Percentiles rank a stretch among this genome's conserved stretches.
Conservation (phyloP, 768 basidiomycete species). For the Termitomyces sp. region DNA sequence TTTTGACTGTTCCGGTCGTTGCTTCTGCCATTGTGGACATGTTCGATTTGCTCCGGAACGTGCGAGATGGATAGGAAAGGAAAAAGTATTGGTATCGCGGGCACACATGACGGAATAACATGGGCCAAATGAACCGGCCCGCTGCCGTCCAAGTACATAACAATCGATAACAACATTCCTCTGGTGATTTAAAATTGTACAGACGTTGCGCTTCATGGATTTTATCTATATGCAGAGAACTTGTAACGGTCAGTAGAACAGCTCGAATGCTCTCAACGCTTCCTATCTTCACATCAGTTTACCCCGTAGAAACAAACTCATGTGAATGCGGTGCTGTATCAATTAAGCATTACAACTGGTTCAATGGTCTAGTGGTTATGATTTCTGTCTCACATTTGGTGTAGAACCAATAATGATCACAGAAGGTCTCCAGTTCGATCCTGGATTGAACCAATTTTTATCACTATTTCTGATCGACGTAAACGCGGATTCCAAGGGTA, state of each 20-base stretch:
- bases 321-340: no score
- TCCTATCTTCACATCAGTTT: no score
- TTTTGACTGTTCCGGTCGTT: constrained; percentile 48
- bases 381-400: constrained; percentile 34
- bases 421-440: constrained; percentile 42
- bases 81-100: constrained; percentile 10
- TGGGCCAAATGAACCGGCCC: constrained; percentile 2
- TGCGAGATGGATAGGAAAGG: neutral
- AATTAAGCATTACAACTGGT: neutral
- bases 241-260: no score
- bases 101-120: constrained; percentile 13
- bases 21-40: constrained; percentile 29
- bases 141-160: neutral
- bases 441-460: constrained; percentile 35
- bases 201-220: no score
- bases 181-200: no score
- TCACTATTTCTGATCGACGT: no score
- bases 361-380: constrained; percentile 27
- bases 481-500: no score
- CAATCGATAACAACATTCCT: no score
- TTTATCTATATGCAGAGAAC: no score
- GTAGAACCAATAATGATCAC: constrained; percentile 17
- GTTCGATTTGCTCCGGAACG: neutral
- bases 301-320: no score
- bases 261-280: no score